Conservation (phyloP, 805 yeast species). For the Wickerhamiella vanderwaltii region DNA sequence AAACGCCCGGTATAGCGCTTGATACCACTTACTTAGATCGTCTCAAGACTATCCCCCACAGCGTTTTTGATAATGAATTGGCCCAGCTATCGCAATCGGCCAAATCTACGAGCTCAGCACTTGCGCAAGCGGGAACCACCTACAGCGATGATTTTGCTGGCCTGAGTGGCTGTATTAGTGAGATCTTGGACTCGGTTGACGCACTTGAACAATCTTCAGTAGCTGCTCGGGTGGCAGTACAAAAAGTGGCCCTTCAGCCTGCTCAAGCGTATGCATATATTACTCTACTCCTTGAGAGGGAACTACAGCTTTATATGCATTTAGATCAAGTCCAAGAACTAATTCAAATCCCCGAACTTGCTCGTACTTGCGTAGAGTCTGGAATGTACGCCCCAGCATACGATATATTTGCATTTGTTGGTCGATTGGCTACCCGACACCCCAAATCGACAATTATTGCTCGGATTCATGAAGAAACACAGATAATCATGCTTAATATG, state of each 20-base stretch:
- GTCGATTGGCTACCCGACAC: conserved; percentile 56
- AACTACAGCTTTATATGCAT: conserved; percentile 33
- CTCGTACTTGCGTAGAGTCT: conserved; percentile 69
- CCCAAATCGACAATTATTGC: conserved; percentile 45
- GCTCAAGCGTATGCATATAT: conserved; percentile 16
- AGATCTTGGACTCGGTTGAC: conserved; percentile 8
- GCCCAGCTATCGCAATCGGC: conserved; percentile 11
- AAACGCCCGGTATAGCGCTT: conserved; percentile 4
- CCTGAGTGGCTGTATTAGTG: conserved; percentile 14
- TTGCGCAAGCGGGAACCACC: conserved; percentile 11
- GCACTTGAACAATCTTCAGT: conserved; percentile 11
- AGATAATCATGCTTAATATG: conserved; percentile 44
- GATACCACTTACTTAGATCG: conserved; percentile 17
- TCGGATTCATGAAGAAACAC: conserved; percentile 43
- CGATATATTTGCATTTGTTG: conserved; percentile 64
- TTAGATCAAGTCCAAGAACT: conserved; percentile 65
- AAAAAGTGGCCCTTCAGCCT: conserved; percentile 17
- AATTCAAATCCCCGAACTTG: conserved; percentile 70
- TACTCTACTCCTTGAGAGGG: conserved; percentile 28
- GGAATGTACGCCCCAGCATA: conserved; percentile 86
- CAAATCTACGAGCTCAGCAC: conserved; percentile 6
- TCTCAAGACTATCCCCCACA: conserved; percentile 17
- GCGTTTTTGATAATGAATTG: conserved; percentile 15
- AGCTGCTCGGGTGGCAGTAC: conserved; percentile 16
- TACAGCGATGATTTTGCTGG: conserved; percentile 16